Evolutionary conservation across 345 rosid species (phyloP), one percentile per base, ranked within the genome.

Genomic region (Pugionium dolabratum): DNA sequence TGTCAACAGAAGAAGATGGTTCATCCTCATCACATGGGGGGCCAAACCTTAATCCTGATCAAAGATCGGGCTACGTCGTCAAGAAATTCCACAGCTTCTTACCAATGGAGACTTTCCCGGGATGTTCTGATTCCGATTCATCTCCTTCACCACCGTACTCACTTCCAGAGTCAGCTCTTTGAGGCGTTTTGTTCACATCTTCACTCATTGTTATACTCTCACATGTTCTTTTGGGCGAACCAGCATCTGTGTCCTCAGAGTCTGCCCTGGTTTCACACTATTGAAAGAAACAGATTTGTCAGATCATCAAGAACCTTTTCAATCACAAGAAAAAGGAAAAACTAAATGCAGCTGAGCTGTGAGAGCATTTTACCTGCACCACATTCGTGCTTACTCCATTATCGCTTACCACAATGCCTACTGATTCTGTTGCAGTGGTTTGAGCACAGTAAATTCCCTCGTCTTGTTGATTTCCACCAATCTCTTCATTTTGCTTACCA

Each of bases 61-160:
- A 63, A 63, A 55, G 59, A 33, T 58, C 32, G 9, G 43, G 49
- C 72, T 72, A 94, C 5, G 95, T 88, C 11, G 97, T 90, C 76
- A 90, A 79, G 77, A 94, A 88, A 31, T 82, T 85, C 99, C 99
- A 94, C 0, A 90, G 85, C 85, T 90, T 94, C 86, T 90, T 94
- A 50, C 92, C 88, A 2, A 94, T 72, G 4, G 99, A 90, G 47
- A 5, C 88, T 69, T 90, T 88, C 28, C 95, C 95, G 0, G 93
- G 95, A 72, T 82, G 96, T 77, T 78, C 82, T 8, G 59, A 53
- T 60, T 88, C 95, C 4, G 80, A 82, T 8, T 80, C 88, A 11
- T 82, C 82, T 0, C 75, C 81, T 5, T 76, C 89, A 8, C 75
- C 88, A n/a, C 66, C 86, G 9, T 73, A 81, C 5, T 69, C 81